Evolutionary conservation across 768 basidiomycete genomes (phyloP).

Genomic region (Mycena vulgaris): DNA sequence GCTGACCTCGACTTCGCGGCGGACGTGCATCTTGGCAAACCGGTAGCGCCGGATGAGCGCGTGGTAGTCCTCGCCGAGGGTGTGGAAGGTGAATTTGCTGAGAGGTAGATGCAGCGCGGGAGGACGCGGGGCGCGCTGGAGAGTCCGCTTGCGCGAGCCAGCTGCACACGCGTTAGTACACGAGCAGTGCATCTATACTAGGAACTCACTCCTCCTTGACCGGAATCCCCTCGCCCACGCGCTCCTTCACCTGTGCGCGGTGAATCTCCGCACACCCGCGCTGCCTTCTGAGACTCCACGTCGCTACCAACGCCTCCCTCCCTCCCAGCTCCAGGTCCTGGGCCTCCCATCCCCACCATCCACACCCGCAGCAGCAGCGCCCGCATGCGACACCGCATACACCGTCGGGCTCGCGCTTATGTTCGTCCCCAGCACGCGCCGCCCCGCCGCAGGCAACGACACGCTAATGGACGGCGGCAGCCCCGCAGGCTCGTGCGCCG

Average conservation of each 20-base stretch:
- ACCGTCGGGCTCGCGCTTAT: constrained; percentile 68
- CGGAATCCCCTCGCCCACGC: neutral
- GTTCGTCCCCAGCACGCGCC: constrained; percentile 48
- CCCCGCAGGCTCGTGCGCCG: too few species aligned
- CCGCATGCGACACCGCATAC: constrained; percentile 64
- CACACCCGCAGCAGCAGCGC: constrained; percentile 25
- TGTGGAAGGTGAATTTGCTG: constrained; percentile 89
- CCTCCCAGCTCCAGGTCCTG: constrained; percentile 53
- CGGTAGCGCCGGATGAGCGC: constrained; percentile 77
- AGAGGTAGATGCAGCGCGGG: constrained; percentile 85
- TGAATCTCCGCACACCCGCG: constrained; percentile 70
- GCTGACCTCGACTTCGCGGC: too few species aligned
- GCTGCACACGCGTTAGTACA: constrained; percentile 32
- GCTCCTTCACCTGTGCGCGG: constrained; percentile 42
- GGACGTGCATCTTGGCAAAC: constrained; percentile 79
- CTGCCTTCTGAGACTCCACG: constrained; percentile 73
- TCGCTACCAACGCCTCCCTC: constrained; percentile 64
- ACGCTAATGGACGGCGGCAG: constrained; percentile 58
- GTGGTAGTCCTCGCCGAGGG: too few species aligned
- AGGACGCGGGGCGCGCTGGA: constrained; percentile 71
- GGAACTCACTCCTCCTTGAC: constrained; percentile 56
- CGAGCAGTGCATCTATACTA: constrained; percentile 13
- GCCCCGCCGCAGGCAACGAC: constrained; percentile 76
- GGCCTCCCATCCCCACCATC: neutral
- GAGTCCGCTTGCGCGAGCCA: too few species aligned